A percentile compares a stretch with the other conserved stretches of the same genome.
These are phyloP conservation scores for Pythium aquatile DNA, from an alignment of 352 stramenopile species.

Conservation along the genomic window DNA sequence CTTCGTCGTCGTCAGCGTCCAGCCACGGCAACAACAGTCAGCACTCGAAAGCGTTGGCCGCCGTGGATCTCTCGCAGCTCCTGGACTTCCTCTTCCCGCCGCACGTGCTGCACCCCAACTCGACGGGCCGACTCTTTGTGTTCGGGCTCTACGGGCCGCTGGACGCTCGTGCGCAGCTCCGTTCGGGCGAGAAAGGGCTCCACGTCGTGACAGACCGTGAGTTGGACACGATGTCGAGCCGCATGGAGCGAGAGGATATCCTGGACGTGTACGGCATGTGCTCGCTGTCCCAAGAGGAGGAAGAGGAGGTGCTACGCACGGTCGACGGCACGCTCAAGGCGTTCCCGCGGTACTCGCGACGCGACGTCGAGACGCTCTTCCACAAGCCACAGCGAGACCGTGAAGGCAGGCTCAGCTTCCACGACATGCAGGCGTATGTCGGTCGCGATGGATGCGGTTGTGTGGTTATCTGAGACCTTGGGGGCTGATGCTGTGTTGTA, in stretches of 20 bases:
- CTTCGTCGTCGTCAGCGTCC: background rate
- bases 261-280: constrained; percentile 67
- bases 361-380: constrained; percentile 67
- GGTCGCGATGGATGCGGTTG: too few species aligned
- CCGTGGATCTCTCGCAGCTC: constrained; percentile 55
- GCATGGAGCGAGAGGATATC: constrained; percentile 83
- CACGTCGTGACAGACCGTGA: constrained; percentile 76
- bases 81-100: constrained; percentile 76
- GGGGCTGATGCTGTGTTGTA: background rate
- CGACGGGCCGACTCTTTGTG: constrained; percentile 72
- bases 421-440: constrained; percentile 74
- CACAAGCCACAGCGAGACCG: constrained; percentile 35
- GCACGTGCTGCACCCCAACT: constrained; percentile 75
- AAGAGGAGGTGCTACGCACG: constrained; percentile 73
- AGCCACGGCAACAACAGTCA: background rate
- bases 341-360: constrained; percentile 61
- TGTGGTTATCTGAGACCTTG: background rate
- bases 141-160: constrained; percentile 82
- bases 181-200: constrained; percentile 51
- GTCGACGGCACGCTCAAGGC: constrained; percentile 63
- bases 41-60: constrained; percentile 10
- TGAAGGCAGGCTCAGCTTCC: constrained; percentile 62
- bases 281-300: constrained; percentile 61
- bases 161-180: constrained; percentile 51
- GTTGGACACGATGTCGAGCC: constrained; percentile 69